Evolutionary conservation across 129 eudicot species (phyloP).

Genomic region (Apium graveolens): DNA sequence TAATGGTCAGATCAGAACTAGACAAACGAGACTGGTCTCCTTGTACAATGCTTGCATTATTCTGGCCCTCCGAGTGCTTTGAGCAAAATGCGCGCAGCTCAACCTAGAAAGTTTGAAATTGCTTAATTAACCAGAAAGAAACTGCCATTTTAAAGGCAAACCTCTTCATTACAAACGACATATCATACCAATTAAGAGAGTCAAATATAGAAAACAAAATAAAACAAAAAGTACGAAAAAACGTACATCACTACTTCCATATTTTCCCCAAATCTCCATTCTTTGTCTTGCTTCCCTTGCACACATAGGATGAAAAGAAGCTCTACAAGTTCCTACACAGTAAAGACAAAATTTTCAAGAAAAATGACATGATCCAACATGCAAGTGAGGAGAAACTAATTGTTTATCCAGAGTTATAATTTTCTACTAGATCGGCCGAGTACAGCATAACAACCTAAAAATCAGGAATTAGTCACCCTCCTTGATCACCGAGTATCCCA

Average conservation of each 20-base stretch:
- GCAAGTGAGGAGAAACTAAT: background rate
- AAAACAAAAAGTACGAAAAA: background rate
- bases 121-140: background rate
- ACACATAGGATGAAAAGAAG: slow-evolving; percentile 92
- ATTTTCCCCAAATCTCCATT: slow-evolving; percentile 98
- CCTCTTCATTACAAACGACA: background rate
- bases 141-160: background rate
- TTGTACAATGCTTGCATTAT: slow-evolving; percentile 19
- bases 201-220: background rate
- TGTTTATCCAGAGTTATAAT: background rate
- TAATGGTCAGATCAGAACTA: slow-evolving; percentile 20
- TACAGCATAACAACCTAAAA: background rate
- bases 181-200: background rate
- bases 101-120: slow-evolving; percentile 36
- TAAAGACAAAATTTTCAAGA: slow-evolving; percentile 1
- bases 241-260: slow-evolving; percentile 93
- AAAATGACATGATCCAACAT: background rate
- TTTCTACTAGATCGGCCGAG: background rate
- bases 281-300: slow-evolving; percentile 90
- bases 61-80: slow-evolving; percentile 64
- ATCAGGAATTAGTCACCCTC: too few species aligned
- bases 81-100: slow-evolving; percentile 91
- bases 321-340: slow-evolving; percentile 80
- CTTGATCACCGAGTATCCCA: too few species aligned
- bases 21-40: slow-evolving; percentile 25